phyloP scores from a whole-genome alignment of 371 early-diverging fungal genomes.

The Mycotypha africana region DNA sequence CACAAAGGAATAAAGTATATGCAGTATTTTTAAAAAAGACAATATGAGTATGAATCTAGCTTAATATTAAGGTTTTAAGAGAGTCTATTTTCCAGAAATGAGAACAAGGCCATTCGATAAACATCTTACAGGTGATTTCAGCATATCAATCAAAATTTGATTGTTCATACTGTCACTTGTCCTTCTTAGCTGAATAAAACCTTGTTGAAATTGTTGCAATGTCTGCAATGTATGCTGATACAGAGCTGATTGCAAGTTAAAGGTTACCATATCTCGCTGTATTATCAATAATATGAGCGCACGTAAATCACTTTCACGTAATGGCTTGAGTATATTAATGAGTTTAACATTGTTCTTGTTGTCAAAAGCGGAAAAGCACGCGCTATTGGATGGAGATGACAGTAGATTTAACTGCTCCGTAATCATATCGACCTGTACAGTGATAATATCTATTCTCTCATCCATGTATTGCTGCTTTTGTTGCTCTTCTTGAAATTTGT shows the following conservation, averaged over 20 bases:
- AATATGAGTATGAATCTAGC: too few relatives aligned
- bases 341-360: too few relatives aligned
- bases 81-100: conserved; percentile 7
- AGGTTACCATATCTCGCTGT: conserved; percentile 7
- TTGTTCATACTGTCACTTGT: conserved; percentile 2
- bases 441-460: conserved; percentile 61
- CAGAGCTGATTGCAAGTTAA: background rate
- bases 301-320: conserved; percentile 8
- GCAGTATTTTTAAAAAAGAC: too few relatives aligned
- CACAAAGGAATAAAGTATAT: too few relatives aligned
- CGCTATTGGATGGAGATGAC: too few relatives aligned
- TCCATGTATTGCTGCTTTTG: conserved; percentile 65
- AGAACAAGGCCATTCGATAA: conserved; percentile 13
- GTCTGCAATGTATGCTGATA: background rate
- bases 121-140: conserved; percentile 9
- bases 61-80: too few relatives aligned
- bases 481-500: conserved; percentile 29
- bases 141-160: conserved; percentile 4
- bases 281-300: conserved; percentile 10
- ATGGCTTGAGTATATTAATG: conserved; percentile 5
- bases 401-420: too few relatives aligned
- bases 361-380: too few relatives aligned
- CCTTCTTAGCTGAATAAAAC: conserved; percentile 9
- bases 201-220: conserved; percentile 8
- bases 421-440: conserved; percentile 20